Evolutionary conservation across 2,329 filamentous ascomycete genomes (phyloP), one percentile per base, ranked within the genome.

Genomic region (Nothophaeocryptopus gaeumannii): DNA sequence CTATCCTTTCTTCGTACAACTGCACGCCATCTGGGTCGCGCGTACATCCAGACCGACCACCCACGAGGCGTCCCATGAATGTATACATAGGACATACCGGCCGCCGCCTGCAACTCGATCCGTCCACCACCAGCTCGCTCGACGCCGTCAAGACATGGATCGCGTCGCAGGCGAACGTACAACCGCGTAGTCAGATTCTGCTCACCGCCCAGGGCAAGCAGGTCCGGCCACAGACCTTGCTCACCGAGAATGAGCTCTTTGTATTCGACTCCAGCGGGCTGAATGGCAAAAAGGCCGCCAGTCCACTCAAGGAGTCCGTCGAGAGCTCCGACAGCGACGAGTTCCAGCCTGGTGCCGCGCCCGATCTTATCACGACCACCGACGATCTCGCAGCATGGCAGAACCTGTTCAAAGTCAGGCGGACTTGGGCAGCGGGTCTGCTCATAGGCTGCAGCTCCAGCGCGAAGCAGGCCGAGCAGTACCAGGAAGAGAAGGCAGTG

Each of bases 331-430:
- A 53, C 26, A 45, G 51, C 14, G 63, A 75, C 31, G 81, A 86
- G 71, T 81, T 85, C 55, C 75, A 77, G 50, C 83, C 89, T 29
- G 71, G 76, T 14, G 73, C 75, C 26, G 76, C 81, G 35, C 93
- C 93, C n/a, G 90, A 95, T 68, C 86, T 83, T 36, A 86, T 95
- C 59, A 78, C 85, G 37, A 84, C 91, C 63, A 84, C 89, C 54
- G 88, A 86, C 53, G 85, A 90, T 55, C 77, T 96, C 47, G 78
- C 85, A 63, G 85, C 90, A 81, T 99, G 93, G 92, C 88, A 89
- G 67, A 82, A 84, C 38, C 77, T 97, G 15, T 96, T 93, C 75
- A 86, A 85, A 68, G 80, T 84, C 51, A 84, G 93, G 51, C 83
- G 85, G 61, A 78, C 80, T 59, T 99, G 93, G 93, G 87, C 90